Evolutionary conservation across 2,329 filamentous ascomycete genomes (phyloP), one percentile per base, ranked within the genome.

Genomic region (Cryphonectria japonica): DNA sequence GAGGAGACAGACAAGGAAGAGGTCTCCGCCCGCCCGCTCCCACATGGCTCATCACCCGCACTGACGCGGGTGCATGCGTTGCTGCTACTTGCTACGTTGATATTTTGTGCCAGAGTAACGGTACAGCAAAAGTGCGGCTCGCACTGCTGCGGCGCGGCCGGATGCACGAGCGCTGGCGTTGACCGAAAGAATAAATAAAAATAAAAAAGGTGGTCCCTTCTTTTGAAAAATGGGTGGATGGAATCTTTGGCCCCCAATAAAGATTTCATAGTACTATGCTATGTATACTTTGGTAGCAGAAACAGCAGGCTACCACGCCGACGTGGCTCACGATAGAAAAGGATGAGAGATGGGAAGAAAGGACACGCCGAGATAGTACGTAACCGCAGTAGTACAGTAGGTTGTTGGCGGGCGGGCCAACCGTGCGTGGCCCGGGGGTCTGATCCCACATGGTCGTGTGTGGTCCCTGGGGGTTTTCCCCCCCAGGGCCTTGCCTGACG

Each of bases 401-500:
- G 16, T 59, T 29, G 11, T 19, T 16, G 29, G 29, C 29, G 29
- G 26, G n/a, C 11, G n/a, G 52, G 14, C 54, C 54, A 59, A 59
- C 54, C 29, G 54, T 59, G 54, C 54, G 54, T 13, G 6, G 6
- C 54, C 54, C 16, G 26, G 29, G 52, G 13, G 13, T 29, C 9
- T 13, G 6, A 14, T 59, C 54, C 54, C 54, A 59, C 29, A 32
- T 32, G 54, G 29, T 34, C 54, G 26, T 8, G 43, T 50, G 19
- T 50, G 46, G 46, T 50, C 46, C 19, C 19, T 50, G 19, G 26
- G 26, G 26, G 26, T n/a, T 11, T 11, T 39, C 9, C 37, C 7
- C 46, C 26, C 52, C 54, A 59, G 54, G 54, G 54, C 26, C 54
- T 59, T 59, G 54, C 54, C 54, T 59, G 54, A 59, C 29, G 29